Base-by-base conservation (phyloP, 2,329 filamentous ascomycete genomes). In the Alternaria conjuncta region DNA sequence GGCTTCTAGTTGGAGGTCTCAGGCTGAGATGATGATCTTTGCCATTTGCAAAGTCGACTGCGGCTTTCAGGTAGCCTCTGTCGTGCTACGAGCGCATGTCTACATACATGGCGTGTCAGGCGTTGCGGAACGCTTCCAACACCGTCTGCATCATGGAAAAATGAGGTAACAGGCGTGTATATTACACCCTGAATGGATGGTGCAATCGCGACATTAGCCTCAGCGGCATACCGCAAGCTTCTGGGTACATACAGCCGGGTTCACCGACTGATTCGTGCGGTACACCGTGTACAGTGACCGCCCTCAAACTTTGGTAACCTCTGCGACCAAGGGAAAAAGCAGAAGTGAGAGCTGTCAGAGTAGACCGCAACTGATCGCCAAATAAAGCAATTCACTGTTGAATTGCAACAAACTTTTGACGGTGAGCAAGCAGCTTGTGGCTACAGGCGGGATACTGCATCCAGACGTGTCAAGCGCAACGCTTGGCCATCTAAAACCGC, bases 281-380 rank as follows among this genome's bases (percentile, higher is more conserved):
- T 28, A 55, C 56, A 32, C 50, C 60, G 60, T 60, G 54, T 28
- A 55, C 56, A 32, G 56, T 63, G 60, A 63, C 56, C 43, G 50
- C 9, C 32, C 45, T 26, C 7, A 36, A 28, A 46, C 25, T 51
- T 47, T 59, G 55, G 43, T 46, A 53, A 49, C 51, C 55, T 56
- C 49, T 8, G 32, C n/a, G 57, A 61, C 25, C 18, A 43, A 32
- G n/a, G n/a, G 44, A 56, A 61, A 61, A 61, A 61, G 57, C 62
- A 63, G 28, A 59, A 43, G n/a, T 55, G 26, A 46, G 36, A 57
- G 60, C 46, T 62, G 60, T 57, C 61, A 58, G 46, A 56, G 60
- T 61, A 60, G 66, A 68, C 63, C 57, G 64, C 60, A 55, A 64
- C 55, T 68, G 63, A 66, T 68, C 63, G 63, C 54, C 63, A 30